Conservation (phyloP, 176 grass and related monocot genomes). For the Urochloa ruziziensis region DNA sequence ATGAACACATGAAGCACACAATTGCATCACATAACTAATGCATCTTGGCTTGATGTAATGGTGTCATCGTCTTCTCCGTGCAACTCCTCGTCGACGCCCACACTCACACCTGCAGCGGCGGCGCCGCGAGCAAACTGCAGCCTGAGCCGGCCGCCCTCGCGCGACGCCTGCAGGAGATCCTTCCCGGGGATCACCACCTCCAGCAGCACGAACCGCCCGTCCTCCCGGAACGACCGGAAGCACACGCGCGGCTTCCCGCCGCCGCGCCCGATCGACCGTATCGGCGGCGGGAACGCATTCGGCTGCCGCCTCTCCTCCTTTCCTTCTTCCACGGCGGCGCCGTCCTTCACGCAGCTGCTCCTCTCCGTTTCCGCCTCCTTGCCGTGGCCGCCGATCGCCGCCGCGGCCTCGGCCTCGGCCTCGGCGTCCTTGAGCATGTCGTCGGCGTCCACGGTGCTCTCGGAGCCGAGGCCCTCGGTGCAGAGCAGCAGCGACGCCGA, state of each 20-base stretch:
- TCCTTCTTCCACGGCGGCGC: neutral
- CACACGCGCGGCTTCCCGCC: slow-evolving; percentile 57
- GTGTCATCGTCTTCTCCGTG: neutral
- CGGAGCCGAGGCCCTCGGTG: slow-evolving; percentile 82
- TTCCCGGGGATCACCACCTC: slow-evolving; percentile 67
- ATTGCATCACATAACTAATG: neutral
- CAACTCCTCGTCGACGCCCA: neutral
- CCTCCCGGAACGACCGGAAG: slow-evolving; percentile 55
- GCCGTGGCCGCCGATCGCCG: neutral
- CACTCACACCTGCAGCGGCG: slow-evolving; percentile 14
- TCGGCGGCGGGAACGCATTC: slow-evolving; percentile 72
- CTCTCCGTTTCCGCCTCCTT: neutral
- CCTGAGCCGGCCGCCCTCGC: slow-evolving; percentile 65
- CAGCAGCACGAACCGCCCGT: slow-evolving; percentile 66
- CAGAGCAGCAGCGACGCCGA: slow-evolving; percentile 52
- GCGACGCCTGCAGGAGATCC: slow-evolving; percentile 60
- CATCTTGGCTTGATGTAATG: neutral
- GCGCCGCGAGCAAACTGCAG: slow-evolving; percentile 39
- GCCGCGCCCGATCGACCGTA: slow-evolving; percentile 57
- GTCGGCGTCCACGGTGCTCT: slow-evolving; percentile 76
- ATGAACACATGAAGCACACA: too few species aligned
- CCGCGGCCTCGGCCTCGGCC: neutral
- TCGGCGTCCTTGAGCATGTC: slow-evolving; percentile 54
- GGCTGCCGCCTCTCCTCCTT: neutral
- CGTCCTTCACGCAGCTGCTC: neutral